Percentiles rank a stretch among this genome's conserved stretches.
Conservation (phyloP, 179 eudicot species). For the Silene noctiflora region DNA sequence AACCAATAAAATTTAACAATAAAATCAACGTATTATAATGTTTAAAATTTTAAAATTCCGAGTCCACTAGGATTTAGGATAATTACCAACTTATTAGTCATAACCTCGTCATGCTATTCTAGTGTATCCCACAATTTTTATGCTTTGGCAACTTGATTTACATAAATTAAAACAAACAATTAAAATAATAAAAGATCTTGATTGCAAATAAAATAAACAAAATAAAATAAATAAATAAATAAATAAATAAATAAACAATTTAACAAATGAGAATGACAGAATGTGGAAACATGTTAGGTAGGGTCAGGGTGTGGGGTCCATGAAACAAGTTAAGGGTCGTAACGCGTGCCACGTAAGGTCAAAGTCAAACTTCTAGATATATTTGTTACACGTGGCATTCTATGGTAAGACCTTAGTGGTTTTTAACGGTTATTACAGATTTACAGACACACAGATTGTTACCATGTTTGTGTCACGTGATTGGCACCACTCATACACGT, state of each 20-base stretch:
- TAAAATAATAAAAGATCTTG: neutral
- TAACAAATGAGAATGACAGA: neutral
- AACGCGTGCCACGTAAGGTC: constrained; percentile 30
- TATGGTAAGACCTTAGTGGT: constrained; percentile 9
- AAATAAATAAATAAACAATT: neutral
- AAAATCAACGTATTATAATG: too few species aligned
- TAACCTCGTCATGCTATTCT: neutral
- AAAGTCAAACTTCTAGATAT: constrained; percentile 22
- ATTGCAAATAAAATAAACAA: too few species aligned
- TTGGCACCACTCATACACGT: constrained; percentile 25
- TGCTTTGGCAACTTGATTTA: neutral
- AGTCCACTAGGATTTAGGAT: too few species aligned
- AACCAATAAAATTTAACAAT: too few species aligned
- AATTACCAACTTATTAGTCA: neutral
- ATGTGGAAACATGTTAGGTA: neutral
- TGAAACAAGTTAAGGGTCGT: neutral
- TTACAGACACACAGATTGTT: too few species aligned
- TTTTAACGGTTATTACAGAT: neutral
- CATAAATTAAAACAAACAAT: neutral
- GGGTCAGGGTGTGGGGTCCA: neutral
- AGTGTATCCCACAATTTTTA: neutral
- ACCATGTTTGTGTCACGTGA: constrained; percentile 30
- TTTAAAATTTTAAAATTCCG: too few species aligned
- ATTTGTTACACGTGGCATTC: constrained; percentile 24
- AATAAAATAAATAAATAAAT: neutral